Evolutionary conservation across 1,284 basidiomycete species (phyloP).

Genomic region (Ustilago tritici): DNA sequence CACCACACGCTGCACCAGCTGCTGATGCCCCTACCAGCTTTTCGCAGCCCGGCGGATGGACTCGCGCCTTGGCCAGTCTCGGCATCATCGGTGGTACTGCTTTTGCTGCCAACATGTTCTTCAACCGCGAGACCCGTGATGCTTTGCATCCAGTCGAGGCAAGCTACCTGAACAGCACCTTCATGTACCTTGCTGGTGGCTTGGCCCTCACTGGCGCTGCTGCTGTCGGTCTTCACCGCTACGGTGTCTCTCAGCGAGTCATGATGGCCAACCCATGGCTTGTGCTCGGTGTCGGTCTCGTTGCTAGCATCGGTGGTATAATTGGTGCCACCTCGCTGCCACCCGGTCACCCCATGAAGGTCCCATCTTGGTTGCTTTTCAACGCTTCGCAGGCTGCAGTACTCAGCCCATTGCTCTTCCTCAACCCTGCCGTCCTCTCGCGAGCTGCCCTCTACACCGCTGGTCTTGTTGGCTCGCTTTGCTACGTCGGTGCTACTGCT

Average conservation of each 20-base stretch:
- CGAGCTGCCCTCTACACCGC: slow-evolving; percentile 89
- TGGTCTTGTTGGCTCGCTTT: slow-evolving; percentile 82
- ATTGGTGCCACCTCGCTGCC: slow-evolving; percentile 67
- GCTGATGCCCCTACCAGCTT: slow-evolving; percentile 56
- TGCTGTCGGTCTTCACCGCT: slow-evolving; percentile 82
- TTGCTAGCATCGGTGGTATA: slow-evolving; percentile 71
- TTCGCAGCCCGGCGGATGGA: slow-evolving; percentile 62
- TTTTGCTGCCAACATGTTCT: slow-evolving; percentile 65
- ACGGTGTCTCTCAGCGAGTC: slow-evolving; percentile 80
- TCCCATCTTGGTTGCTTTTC: slow-evolving; percentile 74
- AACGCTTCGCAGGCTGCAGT: slow-evolving; percentile 87
- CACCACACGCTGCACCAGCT: slow-evolving; percentile 56
- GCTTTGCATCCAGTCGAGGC: slow-evolving; percentile 51
- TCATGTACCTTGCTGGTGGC: slow-evolving; percentile 86
- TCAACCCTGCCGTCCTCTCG: slow-evolving; percentile 85
- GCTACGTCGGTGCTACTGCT: slow-evolving; percentile 89
- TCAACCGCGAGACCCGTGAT: slow-evolving; percentile 67
- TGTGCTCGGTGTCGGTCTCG: slow-evolving; percentile 83
- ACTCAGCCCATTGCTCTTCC: slow-evolving; percentile 78
- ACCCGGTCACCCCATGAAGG: slow-evolving; percentile 69
- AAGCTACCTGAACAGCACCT: slow-evolving; percentile 80
- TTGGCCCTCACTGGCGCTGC: slow-evolving; percentile 80
- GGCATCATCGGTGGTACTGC: slow-evolving; percentile 67
- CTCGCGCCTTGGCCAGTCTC: slow-evolving; percentile 56
- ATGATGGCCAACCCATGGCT: slow-evolving; percentile 88